Base-by-base conservation (phyloP, 768 basidiomycete species). In the Amylocystis lapponica region DNA sequence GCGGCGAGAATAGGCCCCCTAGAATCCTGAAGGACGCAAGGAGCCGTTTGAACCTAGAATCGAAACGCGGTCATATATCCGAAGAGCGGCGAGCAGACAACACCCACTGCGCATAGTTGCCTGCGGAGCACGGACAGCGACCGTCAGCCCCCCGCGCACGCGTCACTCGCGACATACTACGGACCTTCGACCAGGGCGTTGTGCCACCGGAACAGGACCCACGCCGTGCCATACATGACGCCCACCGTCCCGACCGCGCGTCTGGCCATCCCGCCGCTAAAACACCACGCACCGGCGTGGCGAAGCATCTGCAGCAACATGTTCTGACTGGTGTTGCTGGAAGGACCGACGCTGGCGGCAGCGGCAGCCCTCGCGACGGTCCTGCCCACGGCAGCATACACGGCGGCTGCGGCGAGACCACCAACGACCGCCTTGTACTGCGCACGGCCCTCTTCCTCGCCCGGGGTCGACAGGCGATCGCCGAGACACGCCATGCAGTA, bases 401-500 rank as follows among this genome's bases (percentile, higher is more conserved):
- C 50, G 1, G 40, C 45, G 4, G 47, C 34, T 6, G 51, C 55
- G 3, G 44, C 52, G 8, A 56, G 37, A 2, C 53, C 55, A 2
- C 90, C 91, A 51, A 93, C 81, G 14, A 87, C 81, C 26, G 95
- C 78, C 70, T 97, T 98, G 70, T 86, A 96, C 71, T 98, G 94
- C 31, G 94, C 96, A 59, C 86, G 82, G 13, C 90, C 85, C 61
- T 97, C 95, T 61, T 96, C 83, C 61, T 96, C 92, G 44, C 86
- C 78, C 50, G 83, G 72, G 27, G 30, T 52, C 5, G 41, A 41
- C 11, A 78, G 79, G 31, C 75, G 66, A 21, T 82, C 84, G 23
- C 86, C 90, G 43, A 83, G 56, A 22, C 78, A 69, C 9, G 81
- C 83, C 66, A 91, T 79, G 44, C 81, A 65, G 65, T 98, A 98